A percentile compares a stretch with the other conserved stretches of the same genome.
These are phyloP conservation scores for Sugiyamaella marilandica DNA, from an alignment of 805 yeast species.

Conservation along the genomic window DNA sequence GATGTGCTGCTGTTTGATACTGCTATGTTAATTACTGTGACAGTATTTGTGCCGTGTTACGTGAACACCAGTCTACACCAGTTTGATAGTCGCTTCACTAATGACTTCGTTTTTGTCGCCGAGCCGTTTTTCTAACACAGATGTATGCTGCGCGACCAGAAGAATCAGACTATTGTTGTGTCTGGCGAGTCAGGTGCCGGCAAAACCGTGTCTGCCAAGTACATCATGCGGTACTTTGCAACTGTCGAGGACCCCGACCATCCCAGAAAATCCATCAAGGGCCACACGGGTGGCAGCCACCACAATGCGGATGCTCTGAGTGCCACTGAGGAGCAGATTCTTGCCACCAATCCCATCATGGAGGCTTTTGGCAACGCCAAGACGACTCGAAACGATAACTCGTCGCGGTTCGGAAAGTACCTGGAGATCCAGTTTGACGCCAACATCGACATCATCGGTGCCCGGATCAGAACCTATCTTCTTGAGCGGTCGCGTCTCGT, in stretches of 20 bases:
- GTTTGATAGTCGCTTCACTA: no score
- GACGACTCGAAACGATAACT: constrained; percentile 94
- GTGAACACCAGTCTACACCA: no score
- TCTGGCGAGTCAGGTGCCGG: constrained; percentile 99
- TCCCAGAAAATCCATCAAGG: constrained; percentile 23
- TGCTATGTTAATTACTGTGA: no score
- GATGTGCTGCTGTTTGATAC: no score
- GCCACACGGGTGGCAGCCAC: not conserved
- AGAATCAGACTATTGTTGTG: constrained; percentile 93
- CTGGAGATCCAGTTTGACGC: constrained; percentile 82
- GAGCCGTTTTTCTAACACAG: no score
- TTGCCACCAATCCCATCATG: constrained; percentile 95
- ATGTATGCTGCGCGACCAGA: constrained; percentile 79
- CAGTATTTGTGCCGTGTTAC: no score
- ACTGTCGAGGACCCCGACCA: constrained; percentile 63
- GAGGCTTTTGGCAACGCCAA: constrained; percentile 99
- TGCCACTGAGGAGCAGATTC: constrained; percentile 85
- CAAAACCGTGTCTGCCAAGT: constrained; percentile 94
- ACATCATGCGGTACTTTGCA: constrained; percentile 96
- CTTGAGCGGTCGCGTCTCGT: constrained; percentile 92
- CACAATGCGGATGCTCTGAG: constrained; percentile 58
- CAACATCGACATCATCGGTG: constrained; percentile 80
- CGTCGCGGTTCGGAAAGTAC: constrained; percentile 96
- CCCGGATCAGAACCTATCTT: constrained; percentile 86
- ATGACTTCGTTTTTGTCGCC: no score